A percentile compares a stretch with the other conserved stretches of the same genome.
phyloP scores from a whole-genome alignment of 2,329 filamentous ascomycete genomes.

The Clarireedia paspali region DNA sequence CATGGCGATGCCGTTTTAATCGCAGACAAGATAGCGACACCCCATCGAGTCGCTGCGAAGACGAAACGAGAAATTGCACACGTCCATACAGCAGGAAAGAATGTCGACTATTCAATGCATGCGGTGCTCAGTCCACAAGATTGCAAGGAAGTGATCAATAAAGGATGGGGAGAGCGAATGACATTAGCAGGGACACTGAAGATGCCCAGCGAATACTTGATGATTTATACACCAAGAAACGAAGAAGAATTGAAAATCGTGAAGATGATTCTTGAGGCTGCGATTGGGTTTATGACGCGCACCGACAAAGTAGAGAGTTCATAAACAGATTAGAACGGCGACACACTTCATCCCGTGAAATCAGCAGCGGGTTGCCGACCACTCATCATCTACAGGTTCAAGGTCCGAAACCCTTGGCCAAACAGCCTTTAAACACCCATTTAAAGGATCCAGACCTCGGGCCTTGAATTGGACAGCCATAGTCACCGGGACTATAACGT shows the following conservation, averaged over 20 bases:
- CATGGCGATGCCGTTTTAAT: conserved; percentile 19
- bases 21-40: conserved; percentile 12
- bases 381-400: too few species aligned
- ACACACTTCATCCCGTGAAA: not conserved
- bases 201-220: conserved; percentile 20
- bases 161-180: conserved; percentile 23
- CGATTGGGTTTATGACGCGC: conserved; percentile 22
- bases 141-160: conserved; percentile 22
- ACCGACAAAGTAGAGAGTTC: not conserved
- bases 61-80: conserved; percentile 21
- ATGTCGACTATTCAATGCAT: conserved; percentile 20
- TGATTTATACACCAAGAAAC: conserved; percentile 22
- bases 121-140: conserved; percentile 19
- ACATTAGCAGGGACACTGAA: conserved; percentile 16
- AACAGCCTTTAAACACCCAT: too few species aligned
- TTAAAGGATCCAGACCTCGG: too few species aligned
- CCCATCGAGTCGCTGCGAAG: conserved; percentile 15
- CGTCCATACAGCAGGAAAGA: conserved; percentile 16
- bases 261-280: conserved; percentile 18
- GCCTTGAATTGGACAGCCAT: too few species aligned
- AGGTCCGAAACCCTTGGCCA: too few species aligned
- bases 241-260: conserved; percentile 17
- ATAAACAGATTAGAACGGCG: not conserved
- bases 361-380: too few species aligned
- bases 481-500: too few species aligned